phyloP scores from a whole-genome alignment of 257 asterid genomes.

The Thymus quinquecostatus region DNA sequence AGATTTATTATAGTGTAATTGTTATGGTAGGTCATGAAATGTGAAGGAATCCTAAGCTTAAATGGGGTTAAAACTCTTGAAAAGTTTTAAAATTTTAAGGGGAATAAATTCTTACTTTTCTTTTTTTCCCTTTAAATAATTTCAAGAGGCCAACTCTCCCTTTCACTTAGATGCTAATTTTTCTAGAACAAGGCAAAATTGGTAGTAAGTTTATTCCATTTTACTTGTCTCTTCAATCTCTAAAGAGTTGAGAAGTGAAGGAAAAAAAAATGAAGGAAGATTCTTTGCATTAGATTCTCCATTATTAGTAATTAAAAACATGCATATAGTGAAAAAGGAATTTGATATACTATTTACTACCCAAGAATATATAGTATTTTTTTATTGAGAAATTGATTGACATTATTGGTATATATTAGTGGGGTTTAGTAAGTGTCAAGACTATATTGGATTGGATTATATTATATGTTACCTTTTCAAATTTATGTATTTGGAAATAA shows the following conservation, averaged over 20 bases:
- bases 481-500: constrained; percentile 9
- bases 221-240: constrained; percentile 33
- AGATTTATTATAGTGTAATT: background rate
- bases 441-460: constrained; percentile 28
- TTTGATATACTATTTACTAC: too few relatives aligned
- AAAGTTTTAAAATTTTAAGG: constrained; percentile 28
- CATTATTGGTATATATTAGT: too few relatives aligned
- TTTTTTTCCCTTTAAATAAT: constrained; percentile 27
- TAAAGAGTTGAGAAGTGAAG: constrained; percentile 19
- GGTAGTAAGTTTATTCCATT: constrained; percentile 22
- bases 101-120: constrained; percentile 53
- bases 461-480: constrained; percentile 4
- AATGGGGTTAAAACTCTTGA: constrained; percentile 27
- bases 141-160: constrained; percentile 27
- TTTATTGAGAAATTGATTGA: too few relatives aligned
- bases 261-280: background rate
- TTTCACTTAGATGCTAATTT: constrained; percentile 29
- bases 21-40: constrained; percentile 27
- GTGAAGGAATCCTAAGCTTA: constrained; percentile 51
- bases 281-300: background rate
- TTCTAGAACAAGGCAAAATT: constrained; percentile 24
- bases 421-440: constrained; percentile 1
- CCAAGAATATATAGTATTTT: too few relatives aligned
- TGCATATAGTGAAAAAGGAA: background rate
- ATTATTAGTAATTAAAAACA: background rate